Percentiles rank a stretch among this genome's conserved stretches.
Conservation (phyloP, 2,329 filamentous ascomycete species). For the Triangularia verruculosa region DNA sequence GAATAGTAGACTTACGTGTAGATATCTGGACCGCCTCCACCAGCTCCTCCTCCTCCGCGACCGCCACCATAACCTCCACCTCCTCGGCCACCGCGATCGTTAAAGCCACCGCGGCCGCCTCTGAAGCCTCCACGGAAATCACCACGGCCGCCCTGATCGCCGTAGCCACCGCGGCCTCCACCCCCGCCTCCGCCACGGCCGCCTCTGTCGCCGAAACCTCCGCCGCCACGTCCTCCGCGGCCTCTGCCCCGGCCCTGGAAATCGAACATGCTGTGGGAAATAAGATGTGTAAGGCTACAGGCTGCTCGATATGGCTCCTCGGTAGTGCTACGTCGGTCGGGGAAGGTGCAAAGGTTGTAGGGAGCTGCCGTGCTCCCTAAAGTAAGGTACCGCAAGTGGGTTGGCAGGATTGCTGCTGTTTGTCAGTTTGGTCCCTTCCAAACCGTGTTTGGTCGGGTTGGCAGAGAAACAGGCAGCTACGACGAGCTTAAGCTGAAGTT, state of each 20-base stretch:
- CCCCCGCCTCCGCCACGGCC: conserved; percentile 18
- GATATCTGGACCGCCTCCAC: conserved; percentile 26
- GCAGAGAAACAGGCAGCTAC: background rate
- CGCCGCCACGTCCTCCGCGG: conserved; percentile 22
- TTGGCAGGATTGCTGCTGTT: background rate
- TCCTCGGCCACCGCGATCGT: conserved; percentile 27
- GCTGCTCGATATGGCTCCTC: background rate
- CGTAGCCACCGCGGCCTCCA: conserved; percentile 21
- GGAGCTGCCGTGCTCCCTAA: background rate
- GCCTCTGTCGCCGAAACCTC: conserved; percentile 15
- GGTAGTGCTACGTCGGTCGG: background rate
- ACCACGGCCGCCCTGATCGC: conserved; percentile 22
- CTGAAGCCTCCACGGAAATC: conserved; percentile 8
- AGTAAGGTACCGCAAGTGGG: too few species aligned
- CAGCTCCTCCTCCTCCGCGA: conserved; percentile 15
- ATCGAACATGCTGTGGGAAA: conserved; percentile 18
- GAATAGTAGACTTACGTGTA: conserved; percentile 32
- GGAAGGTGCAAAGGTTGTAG: background rate
- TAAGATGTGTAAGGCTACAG: conserved; percentile 1
- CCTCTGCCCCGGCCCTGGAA: conserved; percentile 27
- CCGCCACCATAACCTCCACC: conserved; percentile 17
- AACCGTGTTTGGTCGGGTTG: background rate
- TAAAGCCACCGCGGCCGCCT: conserved; percentile 17
- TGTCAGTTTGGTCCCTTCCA: background rate
- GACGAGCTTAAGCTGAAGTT: background rate